These are phyloP conservation scores for Symbiodinium natans DNA, from an alignment of 73 alveolate species.

Conservation along the genomic window DNA sequence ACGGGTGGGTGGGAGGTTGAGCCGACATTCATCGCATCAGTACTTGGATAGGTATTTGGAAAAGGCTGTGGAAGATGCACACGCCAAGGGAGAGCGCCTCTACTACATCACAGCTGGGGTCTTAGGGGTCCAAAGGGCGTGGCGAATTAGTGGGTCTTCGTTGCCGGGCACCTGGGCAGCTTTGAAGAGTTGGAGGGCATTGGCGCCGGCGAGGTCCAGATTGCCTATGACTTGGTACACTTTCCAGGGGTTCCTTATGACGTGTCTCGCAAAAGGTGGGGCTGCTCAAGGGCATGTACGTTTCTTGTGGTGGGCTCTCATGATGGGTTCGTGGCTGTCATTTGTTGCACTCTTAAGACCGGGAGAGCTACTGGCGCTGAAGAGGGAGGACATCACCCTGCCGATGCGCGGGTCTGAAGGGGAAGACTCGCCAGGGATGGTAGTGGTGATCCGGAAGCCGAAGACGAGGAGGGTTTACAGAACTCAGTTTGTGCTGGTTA, in stretches of 20 bases:
- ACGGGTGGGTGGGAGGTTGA: not conserved
- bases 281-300: not conserved
- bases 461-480: constrained; percentile 8
- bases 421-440: not conserved
- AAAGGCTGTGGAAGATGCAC: not conserved
- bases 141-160: not conserved
- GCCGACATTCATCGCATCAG: not conserved
- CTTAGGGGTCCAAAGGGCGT: not conserved
- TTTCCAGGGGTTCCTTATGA: not conserved
- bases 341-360: not conserved
- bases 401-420: not conserved
- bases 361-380: not conserved
- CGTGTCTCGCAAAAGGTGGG: not conserved
- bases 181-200: not conserved
- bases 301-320: not conserved
- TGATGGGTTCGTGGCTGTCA: not conserved
- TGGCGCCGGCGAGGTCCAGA: not conserved
- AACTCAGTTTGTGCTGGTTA: not conserved
- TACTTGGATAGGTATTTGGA: not conserved
- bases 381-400: not conserved
- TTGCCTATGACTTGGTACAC: not conserved
- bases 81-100: not conserved
- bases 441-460: not conserved
- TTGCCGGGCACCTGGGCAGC: constrained; percentile 11
- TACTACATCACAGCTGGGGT: not conserved